phyloP scores from a whole-genome alignment of 1,284 basidiomycete species.

The Albatrellus sp. region DNA sequence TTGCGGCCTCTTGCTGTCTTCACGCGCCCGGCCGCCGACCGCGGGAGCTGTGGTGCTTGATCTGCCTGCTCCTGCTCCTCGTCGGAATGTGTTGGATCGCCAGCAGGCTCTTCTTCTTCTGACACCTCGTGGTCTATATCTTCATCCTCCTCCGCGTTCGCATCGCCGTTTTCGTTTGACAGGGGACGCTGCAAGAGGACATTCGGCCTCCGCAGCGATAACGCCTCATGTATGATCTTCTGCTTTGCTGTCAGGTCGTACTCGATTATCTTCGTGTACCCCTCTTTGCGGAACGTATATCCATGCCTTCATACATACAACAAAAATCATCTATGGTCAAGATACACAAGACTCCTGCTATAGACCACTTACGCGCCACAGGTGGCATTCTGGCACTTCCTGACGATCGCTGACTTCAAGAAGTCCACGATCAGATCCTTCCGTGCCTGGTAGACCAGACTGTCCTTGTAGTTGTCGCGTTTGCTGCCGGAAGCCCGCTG shows the following conservation, averaged over 20 bases:
- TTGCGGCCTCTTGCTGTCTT: constrained; percentile 70
- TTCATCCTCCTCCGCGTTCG: constrained; percentile 10
- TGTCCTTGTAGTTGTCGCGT: constrained; percentile 84
- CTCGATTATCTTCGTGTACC: constrained; percentile 90
- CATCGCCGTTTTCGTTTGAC: constrained; percentile 7
- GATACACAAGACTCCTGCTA: neutral
- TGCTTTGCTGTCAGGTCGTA: constrained; percentile 80
- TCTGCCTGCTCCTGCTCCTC: constrained; percentile 29
- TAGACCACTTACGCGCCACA: constrained; percentile 67
- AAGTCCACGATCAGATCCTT: constrained; percentile 81
- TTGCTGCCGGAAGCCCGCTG: constrained; percentile 43
- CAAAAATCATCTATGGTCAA: constrained; percentile 4
- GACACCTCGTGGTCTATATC: constrained; percentile 37
- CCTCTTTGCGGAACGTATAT: constrained; percentile 90
- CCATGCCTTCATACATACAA: constrained; percentile 40
- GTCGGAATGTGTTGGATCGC: constrained; percentile 31
- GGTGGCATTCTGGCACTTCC: constrained; percentile 63
- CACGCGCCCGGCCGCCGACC: constrained; percentile 65
- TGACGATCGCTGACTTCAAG: constrained; percentile 54
- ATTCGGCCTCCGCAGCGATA: constrained; percentile 53
- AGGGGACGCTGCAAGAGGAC: constrained; percentile 48
- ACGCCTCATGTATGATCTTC: constrained; percentile 48
- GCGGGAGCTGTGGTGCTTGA: constrained; percentile 29
- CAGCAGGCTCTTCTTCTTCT: constrained; percentile 30
- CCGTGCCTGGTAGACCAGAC: constrained; percentile 77